Base-by-base conservation (phyloP, 2,329 filamentous ascomycete species). In the Thelonectria blattea region DNA sequence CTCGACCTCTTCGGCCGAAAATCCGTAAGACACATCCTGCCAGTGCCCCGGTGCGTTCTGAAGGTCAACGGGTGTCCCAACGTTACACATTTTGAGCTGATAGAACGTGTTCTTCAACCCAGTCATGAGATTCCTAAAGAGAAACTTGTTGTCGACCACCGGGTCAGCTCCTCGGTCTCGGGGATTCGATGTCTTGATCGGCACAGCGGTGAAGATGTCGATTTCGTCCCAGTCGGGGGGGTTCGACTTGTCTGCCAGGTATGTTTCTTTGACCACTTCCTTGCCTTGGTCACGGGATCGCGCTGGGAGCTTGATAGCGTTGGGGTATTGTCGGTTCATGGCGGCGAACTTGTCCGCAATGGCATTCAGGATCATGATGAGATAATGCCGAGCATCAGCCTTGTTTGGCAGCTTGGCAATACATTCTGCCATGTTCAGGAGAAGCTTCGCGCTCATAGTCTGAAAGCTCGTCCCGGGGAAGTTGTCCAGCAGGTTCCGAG, bases 381-480 rank as follows among this genome's bases (percentile, higher is more conserved):
- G 80, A 74, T 97, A 97, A 74, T 98, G 93, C 6, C 96, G 89
- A 22, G 95, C 95, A 74, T 99, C 94, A 45, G 90, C 88, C 79
- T 98, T 99, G 73, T 97, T 92, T 18, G 91, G 90, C 68, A 99
- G 85, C 75, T 94, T 96, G 1, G 93, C 92, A 72, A 99, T 99
- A 74, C 92, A 96, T 71, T 99, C 96, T 0, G 94, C 95, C 92
- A 99, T 96, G 74, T 99, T 99, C 12, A 99, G 82, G 1, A 99
- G 81, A 3, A 99, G 82, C 76, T 98, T 99, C 0, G 95, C 96
- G 70, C 95, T 98, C 95, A 99, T 99, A 0, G 95, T 99, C 76
- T 99, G 96, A 73, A 99, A 99, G 76, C 94, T 99, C 0, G 96
- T 98, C 9, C 96, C 96, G 0, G 95, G 96, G 64, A 97, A 97